Conservation (phyloP, 371 early-diverging fungal species). For the Mortierella sp. region DNA sequence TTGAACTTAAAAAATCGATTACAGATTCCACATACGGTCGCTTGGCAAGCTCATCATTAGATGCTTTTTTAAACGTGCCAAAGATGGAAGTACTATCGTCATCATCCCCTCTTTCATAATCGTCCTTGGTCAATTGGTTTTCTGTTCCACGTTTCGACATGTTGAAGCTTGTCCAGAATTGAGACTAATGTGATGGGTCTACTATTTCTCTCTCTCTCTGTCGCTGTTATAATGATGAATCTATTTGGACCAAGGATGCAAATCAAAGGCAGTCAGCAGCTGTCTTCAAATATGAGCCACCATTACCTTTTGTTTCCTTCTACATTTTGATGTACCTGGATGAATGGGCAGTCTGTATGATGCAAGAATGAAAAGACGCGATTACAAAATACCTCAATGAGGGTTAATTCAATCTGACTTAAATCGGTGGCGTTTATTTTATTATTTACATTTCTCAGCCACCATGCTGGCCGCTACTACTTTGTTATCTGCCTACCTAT, state of each 20-base stretch:
- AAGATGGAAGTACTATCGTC: slow-evolving; percentile 12
- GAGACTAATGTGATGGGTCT: background rate
- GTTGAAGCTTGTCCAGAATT: background rate
- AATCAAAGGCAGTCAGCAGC: too few species aligned
- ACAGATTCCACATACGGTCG: slow-evolving; percentile 32
- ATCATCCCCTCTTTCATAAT: slow-evolving; percentile 30
- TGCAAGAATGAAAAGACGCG: too few species aligned
- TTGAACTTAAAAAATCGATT: background rate
- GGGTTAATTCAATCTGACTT: too few species aligned
- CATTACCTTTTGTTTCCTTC: too few species aligned
- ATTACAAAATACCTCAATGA: too few species aligned
- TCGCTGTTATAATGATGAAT: background rate
- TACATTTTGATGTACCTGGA: too few species aligned
- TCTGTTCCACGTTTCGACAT: slow-evolving; percentile 51
- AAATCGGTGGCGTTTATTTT: background rate
- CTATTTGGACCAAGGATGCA: too few species aligned
- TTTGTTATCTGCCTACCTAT: too few species aligned
- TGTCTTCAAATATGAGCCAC: too few species aligned
- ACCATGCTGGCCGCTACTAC: too few species aligned
- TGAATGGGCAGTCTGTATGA: too few species aligned
- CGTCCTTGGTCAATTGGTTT: slow-evolving; percentile 38
- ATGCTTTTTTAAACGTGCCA: slow-evolving; percentile 30
- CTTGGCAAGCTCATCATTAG: slow-evolving; percentile 34
- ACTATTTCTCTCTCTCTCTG: background rate
- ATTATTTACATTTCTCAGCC: background rate